Evolutionary conservation across 2,329 filamentous ascomycete species (phyloP), one percentile per base, ranked within the genome.

Genomic region (Colletotrichum noveboracense): DNA sequence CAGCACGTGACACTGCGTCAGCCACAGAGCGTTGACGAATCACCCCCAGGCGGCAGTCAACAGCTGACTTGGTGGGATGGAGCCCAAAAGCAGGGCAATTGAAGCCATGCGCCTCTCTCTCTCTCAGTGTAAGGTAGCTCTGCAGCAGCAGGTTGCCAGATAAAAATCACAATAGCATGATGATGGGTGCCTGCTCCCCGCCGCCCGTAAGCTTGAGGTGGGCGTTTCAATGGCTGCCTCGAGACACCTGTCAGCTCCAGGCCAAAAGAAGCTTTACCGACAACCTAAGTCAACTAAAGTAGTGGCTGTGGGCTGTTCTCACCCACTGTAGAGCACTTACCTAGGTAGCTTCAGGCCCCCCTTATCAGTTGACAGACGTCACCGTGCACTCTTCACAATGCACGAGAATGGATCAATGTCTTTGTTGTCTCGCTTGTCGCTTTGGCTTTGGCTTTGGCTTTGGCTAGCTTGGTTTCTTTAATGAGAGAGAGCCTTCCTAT

Each of bases 1-100:
- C 43, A 52, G 72, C 77, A 78, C 77, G 77, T 78, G 77, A 78
- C 75, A 66, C 56, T 73, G 74, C 73, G 72, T 77, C 72, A 76
- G 75, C 72, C 72, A 67, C 75, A 61, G 62, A 30, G 56, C 48
- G 76, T 77, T 77, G 76, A 77, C 76, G 76, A 77, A 77, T 77
- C 48, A 71, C 56, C 60, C 71, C 74, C 36, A 66, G 71, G 74
- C 55, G 30, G 52, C 70, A 75, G 56, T 74, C 52, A 64, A 70
- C 6, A 36, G 43, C 43, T 52, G 43, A 66, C 5, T 52, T 36
- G 32, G 30, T 12, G 60, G 32, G 55, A 75, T 70, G 21, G 62
- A 38, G 16, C 32, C 30, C 24, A 24, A 2, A 34, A 52, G 43
- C 55, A 64, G 36, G 52, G 24, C 43, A 7, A 69, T 67, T 62